Evolutionary conservation across 1,284 basidiomycete species (phyloP), one percentile per base, ranked within the genome.

Genomic region (Malassezia yamatoensis): DNA sequence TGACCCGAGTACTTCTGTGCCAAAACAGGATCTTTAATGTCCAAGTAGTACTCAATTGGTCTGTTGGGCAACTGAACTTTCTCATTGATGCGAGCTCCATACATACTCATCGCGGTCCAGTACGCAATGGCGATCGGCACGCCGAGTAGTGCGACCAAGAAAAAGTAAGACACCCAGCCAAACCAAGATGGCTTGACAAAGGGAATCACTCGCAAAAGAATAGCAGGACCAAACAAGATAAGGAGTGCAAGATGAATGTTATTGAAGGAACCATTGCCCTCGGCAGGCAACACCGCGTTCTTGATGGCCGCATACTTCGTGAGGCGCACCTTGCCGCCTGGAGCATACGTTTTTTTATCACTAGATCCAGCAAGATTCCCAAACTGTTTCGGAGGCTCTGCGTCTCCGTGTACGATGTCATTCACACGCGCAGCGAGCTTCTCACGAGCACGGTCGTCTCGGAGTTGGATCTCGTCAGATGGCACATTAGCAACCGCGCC

Each of bases 81-180:
- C 64, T 88, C 84, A 77, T 94, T 90, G 76, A 84, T 84, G 65
- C 90, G 82, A 5, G 80, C 76, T 24, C 91, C 90, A 67, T 85
- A 87, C 63, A 80, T 83, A 72, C 87, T 90, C 78, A 87, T 86
- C 64, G 90, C 58, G 0, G 84, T 82, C 93, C 93, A 99, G 80
- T 99, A 99, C 9, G 77, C 84, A 54, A 96, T 74, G 2, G 87
- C 82, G 56, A 86, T 80, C 20, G 90, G 93, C 0, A 87, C 56
- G 37, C 86, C 87, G 43, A 84, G 80, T 50, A 96, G 54, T 50
- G 86, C 63, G 57, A 88, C 79, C 45, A 96, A 79, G 39, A 72
- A 36, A 34, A 67, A 46, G 62, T 74, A 74, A 49, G 59, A 62
- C 46, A 56, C 62, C 72, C 72, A 74, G 7, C 67, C 62, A 48